These are phyloP conservation scores for Piper longum DNA, from an alignment of 164 flowering plant genomes.

Conservation along the genomic window DNA sequence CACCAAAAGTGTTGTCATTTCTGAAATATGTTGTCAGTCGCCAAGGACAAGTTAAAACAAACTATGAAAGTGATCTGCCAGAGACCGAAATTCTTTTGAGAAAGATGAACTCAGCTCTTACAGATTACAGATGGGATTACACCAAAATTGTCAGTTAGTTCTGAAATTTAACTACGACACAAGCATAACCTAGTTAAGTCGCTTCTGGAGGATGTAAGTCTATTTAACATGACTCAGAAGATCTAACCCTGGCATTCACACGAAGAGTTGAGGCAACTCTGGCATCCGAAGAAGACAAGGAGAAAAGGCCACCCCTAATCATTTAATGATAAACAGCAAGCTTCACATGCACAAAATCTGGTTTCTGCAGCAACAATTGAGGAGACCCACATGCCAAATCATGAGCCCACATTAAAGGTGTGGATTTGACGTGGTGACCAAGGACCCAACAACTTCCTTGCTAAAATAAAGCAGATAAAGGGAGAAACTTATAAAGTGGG, in stretches of 20 bases:
- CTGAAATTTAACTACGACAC: too few species aligned
- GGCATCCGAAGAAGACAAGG: background rate
- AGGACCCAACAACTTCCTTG: background rate
- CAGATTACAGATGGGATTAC: too few species aligned
- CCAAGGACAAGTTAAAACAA: too few species aligned
- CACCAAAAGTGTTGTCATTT: too few species aligned
- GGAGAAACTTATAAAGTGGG: background rate
- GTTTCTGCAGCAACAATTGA: background rate
- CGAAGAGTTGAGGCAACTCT: background rate
- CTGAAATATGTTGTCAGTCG: too few species aligned
- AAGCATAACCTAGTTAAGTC: too few species aligned
- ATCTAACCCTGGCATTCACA: background rate
- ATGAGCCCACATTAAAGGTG: background rate
- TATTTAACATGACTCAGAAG: background rate
- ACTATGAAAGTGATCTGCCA: too few species aligned
- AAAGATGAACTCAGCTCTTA: too few species aligned
- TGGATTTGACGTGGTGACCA: background rate
- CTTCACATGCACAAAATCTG: background rate
- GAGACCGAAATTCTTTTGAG: too few species aligned
- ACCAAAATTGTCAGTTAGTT: too few species aligned
- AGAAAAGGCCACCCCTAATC: background rate
- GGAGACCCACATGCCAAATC: conserved; percentile 4
- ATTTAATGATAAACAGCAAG: conserved; percentile 1
- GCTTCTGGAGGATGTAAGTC: too few species aligned
- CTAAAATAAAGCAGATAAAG: background rate